Base-by-base conservation (phyloP, 805 yeast species). In the Cyberlindnera suaveolens region DNA sequence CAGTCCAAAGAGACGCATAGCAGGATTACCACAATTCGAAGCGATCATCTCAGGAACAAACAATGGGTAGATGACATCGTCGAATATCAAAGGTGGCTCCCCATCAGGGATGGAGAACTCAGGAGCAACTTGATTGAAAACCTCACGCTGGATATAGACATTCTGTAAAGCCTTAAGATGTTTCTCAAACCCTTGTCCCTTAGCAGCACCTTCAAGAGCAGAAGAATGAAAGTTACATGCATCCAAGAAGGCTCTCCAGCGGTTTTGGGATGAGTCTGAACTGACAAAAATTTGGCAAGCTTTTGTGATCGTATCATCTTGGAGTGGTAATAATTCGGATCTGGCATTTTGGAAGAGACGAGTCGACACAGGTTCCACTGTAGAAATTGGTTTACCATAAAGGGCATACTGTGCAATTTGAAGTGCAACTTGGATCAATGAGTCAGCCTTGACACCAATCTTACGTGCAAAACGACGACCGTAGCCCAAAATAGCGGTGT, bases 21-120 rank as follows among this genome's bases (percentile, higher is more conserved):
- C 87, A 10, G 95, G 89, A 60, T 88, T 89, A 17, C 97, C 97
- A 67, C 97, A 89, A 63, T 89, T 89, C 29, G 89, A 78, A 3
- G 87, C 71, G 36, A 69, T 54, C 42, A 70, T 52, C 42, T 70
- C 74, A 3, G 74, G 72, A 8, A 62, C 62, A 34, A 65, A 67
- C 31, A 68, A 53, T 26, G 71, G 70, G 6, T 47, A 49, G 6
- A 67, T 49, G 13, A 62, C 40, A 36, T 62, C 60, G 48, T 75
- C 75, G 53, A 76, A 76, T 7, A 77, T 51, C 35, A 71, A 60
- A 0, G 72, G 66, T 2, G 79, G 76, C 8, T 66, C 48, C 17
- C 56, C 53, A 14, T 54, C 60, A 16, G 50, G 46, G n/a, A 61
- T 63, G 5, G 44, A 49, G 4, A 71, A 70, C 46, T 64, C 67